Base-by-base conservation (phyloP, 768 basidiomycete species). In the Auriscalpium microsporum region DNA sequence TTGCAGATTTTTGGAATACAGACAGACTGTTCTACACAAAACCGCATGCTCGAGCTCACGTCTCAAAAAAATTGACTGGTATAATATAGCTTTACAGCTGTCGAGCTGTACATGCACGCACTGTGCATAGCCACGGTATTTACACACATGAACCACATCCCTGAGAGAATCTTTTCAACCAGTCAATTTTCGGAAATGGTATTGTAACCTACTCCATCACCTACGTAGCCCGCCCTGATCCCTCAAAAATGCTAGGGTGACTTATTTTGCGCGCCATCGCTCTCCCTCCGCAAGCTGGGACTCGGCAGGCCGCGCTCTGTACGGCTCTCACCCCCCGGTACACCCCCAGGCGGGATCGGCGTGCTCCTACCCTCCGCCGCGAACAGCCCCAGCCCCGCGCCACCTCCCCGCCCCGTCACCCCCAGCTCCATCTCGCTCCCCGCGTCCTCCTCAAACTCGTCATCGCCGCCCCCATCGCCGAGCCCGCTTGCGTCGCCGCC, bases 131-230 rank as follows among this genome's bases (percentile, higher is more conserved):
- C 16, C 19, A 10, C 28, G 28, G 28, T 28, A 28, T 4, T 73
- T 34, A n/a, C n/a, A 94, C 93, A 66, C 86, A 94, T n/a, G 85
- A 83, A 13, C 82, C 81, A 67, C 91, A 93, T 75, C 86, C 85
- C 6, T 72, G 71, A 55, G 93, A 78, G 84, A 93, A 86, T 10
- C 78, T 73, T 28, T 28, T 28, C 28, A 2, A 28, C 7, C 28
- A 28, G 28, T 28, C 21, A 21, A 21, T 21, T 21, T 28, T 28
- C 28, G 7, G 7, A 28, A 28, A 28, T 28, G 28, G 28, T 7
- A 28, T 28, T 4, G 28, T 28, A 28, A 28, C 28, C 28, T 28
- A 28, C 28, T 28, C 28, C 4, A 28, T 4, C 28, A 28, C 28
- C 28, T 28, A 28, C 28, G 28, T 28, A 28, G 28, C 28, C 28